Base-by-base conservation (phyloP, 2,329 filamentous ascomycete species). In the Epichloe amarillans region DNA sequence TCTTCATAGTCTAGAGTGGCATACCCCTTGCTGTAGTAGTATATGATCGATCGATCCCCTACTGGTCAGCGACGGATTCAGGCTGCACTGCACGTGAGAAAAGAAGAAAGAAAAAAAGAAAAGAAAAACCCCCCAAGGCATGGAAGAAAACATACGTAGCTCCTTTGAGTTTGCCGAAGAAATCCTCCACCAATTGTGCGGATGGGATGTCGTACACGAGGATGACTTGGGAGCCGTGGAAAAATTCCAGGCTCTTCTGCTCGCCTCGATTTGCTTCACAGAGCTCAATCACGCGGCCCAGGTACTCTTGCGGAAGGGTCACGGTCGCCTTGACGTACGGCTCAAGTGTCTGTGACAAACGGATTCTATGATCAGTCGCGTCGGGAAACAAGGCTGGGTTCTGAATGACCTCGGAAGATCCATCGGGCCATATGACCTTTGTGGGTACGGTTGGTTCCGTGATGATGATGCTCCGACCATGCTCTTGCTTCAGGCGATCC, bases 1-100 rank as follows among this genome's bases (percentile, higher is more conserved):
- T 98, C 93, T 69, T 98, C 93, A 64, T 98, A 98, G 66, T 98
- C 93, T 5, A 98, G 77, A 37, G 86, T 93, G 0, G 93, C 93
- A 60, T 98, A 98, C 11, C 93, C 93, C 65, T 95, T 96, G 2
- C 69, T 71, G 47, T 49, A 21, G 15, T 30, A 4, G 23, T 30
- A 30, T 30, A 11, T 10, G n/a, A 23, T n/a, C 6, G n/a, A 23
- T n/a, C 6, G n/a, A 23, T n/a, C 6, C 3, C 15, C 11, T 12
- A n/a, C 6, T 19, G 12, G 7, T 23, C 36, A 46, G 33, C 21
- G 26, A 35, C 4, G 40, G n/a, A 39, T 30, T 30, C 26, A 4
- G 26, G 26, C 26, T 11, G 26, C 26, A 10, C 8, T 30, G 26
- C 26, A 30, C 26, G 26, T 10, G 26, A 23, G 17, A 23, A 23